phyloP scores from a whole-genome alignment of 2,329 filamentous ascomycete genomes.

The Xylariales sp. region DNA sequence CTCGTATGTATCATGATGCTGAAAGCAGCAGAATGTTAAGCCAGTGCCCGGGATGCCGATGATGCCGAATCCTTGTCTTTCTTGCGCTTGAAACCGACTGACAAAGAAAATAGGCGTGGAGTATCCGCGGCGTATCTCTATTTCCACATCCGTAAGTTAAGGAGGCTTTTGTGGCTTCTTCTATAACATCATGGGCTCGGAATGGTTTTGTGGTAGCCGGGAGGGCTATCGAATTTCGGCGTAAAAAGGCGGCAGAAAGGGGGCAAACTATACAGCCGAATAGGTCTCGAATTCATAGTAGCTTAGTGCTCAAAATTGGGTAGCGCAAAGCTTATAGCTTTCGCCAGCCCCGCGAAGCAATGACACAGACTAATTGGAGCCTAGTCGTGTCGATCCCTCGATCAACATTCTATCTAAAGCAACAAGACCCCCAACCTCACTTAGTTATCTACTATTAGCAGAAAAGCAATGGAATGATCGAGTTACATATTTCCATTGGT shows the following conservation, averaged over 20 bases:
- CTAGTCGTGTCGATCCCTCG: not conserved
- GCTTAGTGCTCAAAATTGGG: too few species aligned
- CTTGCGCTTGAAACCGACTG: not conserved
- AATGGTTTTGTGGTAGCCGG: not conserved
- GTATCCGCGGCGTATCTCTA: not conserved
- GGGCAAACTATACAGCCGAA: too few species aligned
- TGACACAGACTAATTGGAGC: constrained; percentile 3
- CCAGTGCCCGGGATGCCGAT: not conserved
- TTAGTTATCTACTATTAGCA: constrained; percentile 10
- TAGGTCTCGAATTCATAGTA: too few species aligned
- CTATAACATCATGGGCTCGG: too few species aligned
- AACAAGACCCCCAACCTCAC: constrained; percentile 11
- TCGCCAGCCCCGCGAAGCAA: not conserved
- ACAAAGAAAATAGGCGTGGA: not conserved
- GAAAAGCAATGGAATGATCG: constrained; percentile 22
- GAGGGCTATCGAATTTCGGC: not conserved
- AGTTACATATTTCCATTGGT: constrained; percentile 38
- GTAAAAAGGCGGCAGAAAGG: too few species aligned
- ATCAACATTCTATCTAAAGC: constrained; percentile 3
- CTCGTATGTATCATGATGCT: not conserved
- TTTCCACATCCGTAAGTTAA: too few species aligned
- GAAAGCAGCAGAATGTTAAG: not conserved
- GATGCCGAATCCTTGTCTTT: not conserved
- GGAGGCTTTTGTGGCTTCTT: too few species aligned
- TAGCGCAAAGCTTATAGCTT: not conserved